Base-by-base conservation (phyloP, 805 yeast genomes). In the Saturnispora gosingensis region DNA sequence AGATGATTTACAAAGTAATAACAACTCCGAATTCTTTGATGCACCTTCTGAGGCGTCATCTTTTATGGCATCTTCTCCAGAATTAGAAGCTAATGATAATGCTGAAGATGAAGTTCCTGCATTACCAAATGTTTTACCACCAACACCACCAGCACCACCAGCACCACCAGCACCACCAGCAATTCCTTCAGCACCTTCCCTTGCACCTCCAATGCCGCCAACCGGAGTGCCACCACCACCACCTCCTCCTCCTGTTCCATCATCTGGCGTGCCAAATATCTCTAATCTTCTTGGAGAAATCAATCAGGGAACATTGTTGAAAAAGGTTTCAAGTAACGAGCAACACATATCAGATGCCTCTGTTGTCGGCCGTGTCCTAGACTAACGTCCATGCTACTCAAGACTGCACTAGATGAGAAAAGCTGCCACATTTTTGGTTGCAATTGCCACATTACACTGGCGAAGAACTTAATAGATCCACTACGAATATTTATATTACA, bases 211-310 rank as follows among this genome's bases (percentile, higher is more conserved):
- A 28, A 61, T 72, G 4, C 70, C 75, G 15, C 65, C 61, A 57
- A 51, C 56, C 24, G 45, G 49, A n/a, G 53, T 68, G 8, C 64
- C 67, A 44, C 56, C 58, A 1, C 64, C 66, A 45, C 55, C 58
- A 1, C 61, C 73, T 6, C 70, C 75, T 10, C 60, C 64, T 13
- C 32, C 45, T 9, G 54, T 38, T 38, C 42, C 44, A 5, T 56
- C 71, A 9, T 59, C 68, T 3, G 56, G 65, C 5, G 67, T 66
- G 5, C 61, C 72, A 0, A 50, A 66, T 13, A 65, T 69, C 24
- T 64, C 64, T 27, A 67, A 72, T 43, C 63, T 82, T 25, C 67
- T 82, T 49, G 81, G 82, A 3, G 81, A 82, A 61, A 82, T 82
- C 49, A 68, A 70, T 10, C 68, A 74, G 0, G 88, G 88, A 3